Evolutionary conservation across 2,329 filamentous ascomycete genomes (phyloP).

Genomic region (Hawksworthiomyces lignivorus): DNA sequence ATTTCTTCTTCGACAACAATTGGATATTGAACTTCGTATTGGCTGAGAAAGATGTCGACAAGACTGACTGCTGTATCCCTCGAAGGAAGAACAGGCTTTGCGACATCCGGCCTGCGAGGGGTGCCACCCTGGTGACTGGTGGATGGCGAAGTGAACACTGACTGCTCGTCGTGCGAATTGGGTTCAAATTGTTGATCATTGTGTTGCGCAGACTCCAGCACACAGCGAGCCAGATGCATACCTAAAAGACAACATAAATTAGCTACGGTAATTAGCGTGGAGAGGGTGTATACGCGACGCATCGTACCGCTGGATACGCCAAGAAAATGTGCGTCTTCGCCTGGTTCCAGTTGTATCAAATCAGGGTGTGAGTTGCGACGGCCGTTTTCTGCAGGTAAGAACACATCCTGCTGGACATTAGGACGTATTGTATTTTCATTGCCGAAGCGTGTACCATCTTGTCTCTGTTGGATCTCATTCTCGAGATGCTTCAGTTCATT

Average conservation of each 20-base stretch:
- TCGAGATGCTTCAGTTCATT: conserved; percentile 8
- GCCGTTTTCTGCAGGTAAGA: no score
- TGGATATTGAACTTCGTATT: conserved; percentile 19
- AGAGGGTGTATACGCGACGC: neutral
- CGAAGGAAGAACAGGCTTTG: conserved; percentile 7
- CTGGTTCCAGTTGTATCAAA: conserved; percentile 9
- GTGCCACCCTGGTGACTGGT: no score
- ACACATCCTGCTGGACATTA: no score
- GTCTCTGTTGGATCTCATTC: conserved; percentile 2
- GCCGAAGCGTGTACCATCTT: neutral
- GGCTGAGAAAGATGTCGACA: conserved; percentile 17
- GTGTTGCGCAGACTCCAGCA: conserved; percentile 10
- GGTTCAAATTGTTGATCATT: conserved; percentile 6
- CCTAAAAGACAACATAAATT: no score
- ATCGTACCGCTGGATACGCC: conserved; percentile 11
- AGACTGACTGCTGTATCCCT: conserved; percentile 15
- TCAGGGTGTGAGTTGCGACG: no score
- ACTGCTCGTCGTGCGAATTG: neutral
- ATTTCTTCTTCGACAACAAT: conserved; percentile 17
- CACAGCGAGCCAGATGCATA: conserved; percentile 12
- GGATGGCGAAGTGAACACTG: neutral
- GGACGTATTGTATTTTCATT: no score
- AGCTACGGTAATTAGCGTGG: no score
- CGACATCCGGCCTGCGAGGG: no score
- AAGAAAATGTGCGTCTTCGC: conserved; percentile 12